Evolutionary conservation across 371 early-diverging fungal species (phyloP), one percentile per base, ranked within the genome.

Genomic region (Mucor lusitanicus): DNA sequence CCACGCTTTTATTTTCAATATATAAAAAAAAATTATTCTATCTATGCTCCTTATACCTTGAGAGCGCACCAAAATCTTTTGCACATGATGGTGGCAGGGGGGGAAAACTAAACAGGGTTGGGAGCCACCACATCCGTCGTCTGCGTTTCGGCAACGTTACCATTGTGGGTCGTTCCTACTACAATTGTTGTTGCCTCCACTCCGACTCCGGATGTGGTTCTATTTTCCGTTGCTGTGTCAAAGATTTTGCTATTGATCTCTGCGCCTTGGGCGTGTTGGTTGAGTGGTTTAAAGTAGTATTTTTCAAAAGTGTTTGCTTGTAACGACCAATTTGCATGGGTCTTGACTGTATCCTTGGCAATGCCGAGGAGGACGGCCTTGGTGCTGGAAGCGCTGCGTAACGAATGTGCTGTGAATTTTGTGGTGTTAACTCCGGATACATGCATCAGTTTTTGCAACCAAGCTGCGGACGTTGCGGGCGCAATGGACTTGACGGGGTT

Each of bases 281-380:
- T 94, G 70, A 86, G 95, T 94, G 78, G 95, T 95, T 72, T 97
- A 95, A 73, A 59, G 19, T 69, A 69, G 15, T 42, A 63, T 9
- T 30, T 27, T 59, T 69, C 69, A 9, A 69, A 64, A 3, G 57
- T 56, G 12, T 59, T 42, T 1, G 60, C 2, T 0, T 11, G n/a
- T 2, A 2, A 3, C 28, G 54, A 42, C 64, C 69, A 69, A 21
- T 69, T 66, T 21, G 66, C 60, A 40, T 60, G 66, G 35, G 59
- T 1, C 30, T 66, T 66, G 6, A 66, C 60, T 39, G 7, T 17
- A 4, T 37, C 42, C 6, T 46, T 44, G 21, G 42, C 39, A n/a
- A n/a, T n/a, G n/a, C n/a, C n/a, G n/a, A n/a, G n/a, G n/a, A n/a
- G 3, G 7, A 68, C 62, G 0, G 62, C 68, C 30, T 68, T 68